A percentile compares a stretch with the other conserved stretches of the same genome.
phyloP scores from a whole-genome alignment of 495 filamentous ascomycete species.

The Talaromyces ruber region DNA sequence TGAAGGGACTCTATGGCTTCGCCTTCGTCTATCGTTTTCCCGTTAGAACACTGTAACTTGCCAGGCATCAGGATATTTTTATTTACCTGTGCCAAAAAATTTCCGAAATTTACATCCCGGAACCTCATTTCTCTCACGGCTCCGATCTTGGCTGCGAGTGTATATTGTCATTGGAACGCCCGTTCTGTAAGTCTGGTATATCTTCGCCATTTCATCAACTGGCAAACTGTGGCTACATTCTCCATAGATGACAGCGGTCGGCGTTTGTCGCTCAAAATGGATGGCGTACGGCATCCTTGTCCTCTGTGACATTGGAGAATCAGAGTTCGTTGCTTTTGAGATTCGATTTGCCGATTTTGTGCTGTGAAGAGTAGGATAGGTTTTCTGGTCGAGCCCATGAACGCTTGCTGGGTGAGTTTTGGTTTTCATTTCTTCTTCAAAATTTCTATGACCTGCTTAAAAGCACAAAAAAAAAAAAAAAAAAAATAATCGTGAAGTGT shows the following conservation, averaged over 20 bases:
- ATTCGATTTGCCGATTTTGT: not conserved
- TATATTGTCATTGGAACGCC: conserved; percentile 7
- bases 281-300: not conserved
- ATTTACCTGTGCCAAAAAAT: conserved; percentile 9
- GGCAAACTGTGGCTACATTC: not conserved
- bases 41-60: not conserved
- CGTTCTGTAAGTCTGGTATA: not conserved
- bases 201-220: not conserved
- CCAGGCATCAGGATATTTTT: not conserved
- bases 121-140: conserved; percentile 6
- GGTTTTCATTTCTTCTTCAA: not conserved
- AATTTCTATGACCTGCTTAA: too few relatives aligned
- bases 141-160: conserved; percentile 7
- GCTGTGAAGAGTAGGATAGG: not conserved
- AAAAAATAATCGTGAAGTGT: too few relatives aligned
- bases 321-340: not conserved
- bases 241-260: not conserved
- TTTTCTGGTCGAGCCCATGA: not conserved
- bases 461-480: too few relatives aligned
- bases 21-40: not conserved
- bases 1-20: not conserved
- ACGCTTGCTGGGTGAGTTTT: not conserved
- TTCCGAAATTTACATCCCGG: conserved; percentile 9
- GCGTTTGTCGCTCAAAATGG: not conserved
- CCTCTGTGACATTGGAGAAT: not conserved